Percentiles rank a stretch among this genome's conserved stretches.
Evolutionary conservation across 805 yeast species (phyloP).

Genomic region (Candida pseudoglaebosa): DNA sequence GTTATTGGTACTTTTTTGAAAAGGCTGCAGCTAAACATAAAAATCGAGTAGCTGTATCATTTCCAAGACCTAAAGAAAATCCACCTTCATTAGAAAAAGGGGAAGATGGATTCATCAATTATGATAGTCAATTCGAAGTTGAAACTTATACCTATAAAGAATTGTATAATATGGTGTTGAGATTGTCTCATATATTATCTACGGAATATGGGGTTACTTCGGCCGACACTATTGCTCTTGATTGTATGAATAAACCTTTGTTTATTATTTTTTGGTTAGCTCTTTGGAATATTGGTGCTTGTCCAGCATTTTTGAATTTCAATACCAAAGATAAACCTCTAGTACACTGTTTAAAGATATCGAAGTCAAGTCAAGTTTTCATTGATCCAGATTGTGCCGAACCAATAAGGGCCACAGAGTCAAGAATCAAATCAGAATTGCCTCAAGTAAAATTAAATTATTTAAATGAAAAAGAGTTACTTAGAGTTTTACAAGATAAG

Average conservation of each 20-base stretch:
- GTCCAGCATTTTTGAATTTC: constrained; percentile 83
- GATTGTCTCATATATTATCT: constrained; percentile 62
- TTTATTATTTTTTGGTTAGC: constrained; percentile 80
- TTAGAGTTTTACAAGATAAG: constrained; percentile 37
- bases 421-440: constrained; percentile 29
- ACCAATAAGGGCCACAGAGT: constrained; percentile 49
- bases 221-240: constrained; percentile 69
- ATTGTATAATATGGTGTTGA: constrained; percentile 59
- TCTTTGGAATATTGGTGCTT: constrained; percentile 86
- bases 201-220: constrained; percentile 59
- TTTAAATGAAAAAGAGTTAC: constrained; percentile 48
- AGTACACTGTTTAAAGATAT: constrained; percentile 72
- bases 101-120: constrained; percentile 35
- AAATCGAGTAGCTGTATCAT: constrained; percentile 57
- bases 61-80: constrained; percentile 44
- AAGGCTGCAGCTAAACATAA: constrained; percentile 46
- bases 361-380: constrained; percentile 60
- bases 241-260: constrained; percentile 79
- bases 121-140: constrained; percentile 53
- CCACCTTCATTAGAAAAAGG: constrained; percentile 22
- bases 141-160: constrained; percentile 68
- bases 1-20: constrained; percentile 72
- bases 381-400: constrained; percentile 67
- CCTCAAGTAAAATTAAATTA: constrained; percentile 42
- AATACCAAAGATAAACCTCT: constrained; percentile 71